phyloP scores from a whole-genome alignment of 441 rosid species.

The Capsella rubella region DNA sequence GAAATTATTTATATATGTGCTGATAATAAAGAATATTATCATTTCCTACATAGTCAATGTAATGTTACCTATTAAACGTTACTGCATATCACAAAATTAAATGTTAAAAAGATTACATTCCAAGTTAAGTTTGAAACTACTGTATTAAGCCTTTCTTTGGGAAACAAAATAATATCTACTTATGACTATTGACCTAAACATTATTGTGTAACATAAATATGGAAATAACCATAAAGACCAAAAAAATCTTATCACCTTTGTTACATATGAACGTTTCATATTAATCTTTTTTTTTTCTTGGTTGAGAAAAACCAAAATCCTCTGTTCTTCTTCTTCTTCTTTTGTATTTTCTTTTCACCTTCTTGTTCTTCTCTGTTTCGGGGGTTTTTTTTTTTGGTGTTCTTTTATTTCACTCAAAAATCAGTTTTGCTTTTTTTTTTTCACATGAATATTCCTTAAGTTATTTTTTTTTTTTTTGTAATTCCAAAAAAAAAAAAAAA shows the following conservation, averaged over 20 bases:
- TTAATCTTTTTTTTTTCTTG: neutral
- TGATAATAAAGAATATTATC: neutral
- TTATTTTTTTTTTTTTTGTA: neutral
- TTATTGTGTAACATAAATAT: neutral
- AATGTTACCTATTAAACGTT: neutral
- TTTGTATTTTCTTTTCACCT: neutral
- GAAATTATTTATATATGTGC: neutral
- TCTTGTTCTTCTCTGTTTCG: neutral
- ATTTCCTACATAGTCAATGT: neutral
- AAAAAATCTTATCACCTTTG: neutral
- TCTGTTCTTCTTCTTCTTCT: neutral
- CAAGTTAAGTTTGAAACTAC: neutral
- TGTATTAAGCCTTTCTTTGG: slow-evolving; percentile 6
- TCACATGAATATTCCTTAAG: slow-evolving; percentile 4
- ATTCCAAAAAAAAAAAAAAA: neutral
- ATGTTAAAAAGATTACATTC: slow-evolving; percentile 1
- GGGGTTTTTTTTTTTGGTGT: neutral
- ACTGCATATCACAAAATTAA: slow-evolving; percentile 5
- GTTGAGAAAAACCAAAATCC: neutral
- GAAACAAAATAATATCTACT: neutral
- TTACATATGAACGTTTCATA: slow-evolving; percentile 1
- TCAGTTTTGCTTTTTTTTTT: slow-evolving; percentile 1
- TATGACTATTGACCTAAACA: slow-evolving; percentile 11
- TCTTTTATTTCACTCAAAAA: neutral
- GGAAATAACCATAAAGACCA: neutral